These are phyloP conservation scores for Paracoccidioides brasiliensis DNA, from an alignment of 2,329 filamentous ascomycete genomes.

Conservation along the genomic window DNA sequence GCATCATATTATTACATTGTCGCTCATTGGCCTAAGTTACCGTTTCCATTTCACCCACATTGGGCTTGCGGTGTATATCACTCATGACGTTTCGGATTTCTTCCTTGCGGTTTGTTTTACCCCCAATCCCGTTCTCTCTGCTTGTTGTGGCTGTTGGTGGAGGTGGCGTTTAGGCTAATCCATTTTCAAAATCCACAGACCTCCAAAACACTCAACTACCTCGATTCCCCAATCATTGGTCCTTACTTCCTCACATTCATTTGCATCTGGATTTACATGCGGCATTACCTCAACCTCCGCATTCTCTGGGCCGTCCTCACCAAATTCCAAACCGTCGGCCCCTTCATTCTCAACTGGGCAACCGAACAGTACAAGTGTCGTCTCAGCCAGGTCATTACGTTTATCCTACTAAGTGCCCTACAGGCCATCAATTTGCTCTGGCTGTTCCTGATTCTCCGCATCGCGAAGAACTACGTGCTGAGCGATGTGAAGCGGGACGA, in stretches of 20 bases:
- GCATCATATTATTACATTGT: conserved; percentile 80
- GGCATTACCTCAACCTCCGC: conserved; percentile 52
- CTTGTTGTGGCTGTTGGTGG: neutral
- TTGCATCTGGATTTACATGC: conserved; percentile 73
- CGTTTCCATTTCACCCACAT: conserved; percentile 96
- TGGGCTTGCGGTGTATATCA: conserved; percentile 83
- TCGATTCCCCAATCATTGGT: conserved; percentile 63
- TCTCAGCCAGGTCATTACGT: conserved; percentile 36
- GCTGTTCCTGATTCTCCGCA: conserved; percentile 34
- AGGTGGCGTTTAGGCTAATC: neutral
- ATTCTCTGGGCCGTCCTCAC: conserved; percentile 36
- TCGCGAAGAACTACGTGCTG: conserved; percentile 31
- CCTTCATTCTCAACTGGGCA: conserved; percentile 37
- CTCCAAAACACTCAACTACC: conserved; percentile 83
- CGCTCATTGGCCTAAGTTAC: conserved; percentile 76
- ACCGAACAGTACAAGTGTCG: conserved; percentile 37
- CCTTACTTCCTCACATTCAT: conserved; percentile 81
- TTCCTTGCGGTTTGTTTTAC: conserved; percentile 64
- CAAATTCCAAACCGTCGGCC: conserved; percentile 35
- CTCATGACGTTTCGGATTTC: conserved; percentile 88
- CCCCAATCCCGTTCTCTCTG: neutral
- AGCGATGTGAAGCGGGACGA: conserved; percentile 29
- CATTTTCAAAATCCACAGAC: conserved; percentile 40
- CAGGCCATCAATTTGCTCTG: conserved; percentile 37
- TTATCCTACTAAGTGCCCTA: conserved; percentile 31